Evolutionary conservation across 495 filamentous ascomycete genomes (phyloP).

Genomic region (Xylaria intraflava): DNA sequence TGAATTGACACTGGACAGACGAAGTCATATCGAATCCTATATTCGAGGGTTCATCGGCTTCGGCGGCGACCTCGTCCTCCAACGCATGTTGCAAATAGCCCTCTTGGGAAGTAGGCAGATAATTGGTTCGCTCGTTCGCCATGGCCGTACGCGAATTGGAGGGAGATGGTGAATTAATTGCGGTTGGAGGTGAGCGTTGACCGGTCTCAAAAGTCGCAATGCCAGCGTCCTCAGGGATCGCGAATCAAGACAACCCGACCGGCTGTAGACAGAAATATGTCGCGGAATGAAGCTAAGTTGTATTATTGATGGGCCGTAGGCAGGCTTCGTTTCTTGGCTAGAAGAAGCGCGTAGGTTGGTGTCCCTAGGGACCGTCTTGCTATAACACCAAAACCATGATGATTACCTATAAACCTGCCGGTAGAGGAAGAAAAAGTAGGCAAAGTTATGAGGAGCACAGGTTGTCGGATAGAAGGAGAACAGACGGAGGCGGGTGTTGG

Average conservation of each 20-base stretch:
- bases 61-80: constrained; percentile 35
- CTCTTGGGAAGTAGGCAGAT: constrained; percentile 32
- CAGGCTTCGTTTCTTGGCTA: constrained; percentile 23
- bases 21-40: constrained; percentile 17
- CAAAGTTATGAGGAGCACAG: background rate
- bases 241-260: background rate
- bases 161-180: constrained; percentile 4
- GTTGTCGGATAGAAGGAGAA: constrained; percentile 1
- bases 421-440: constrained; percentile 4
- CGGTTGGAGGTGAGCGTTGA: background rate
- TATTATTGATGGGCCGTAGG: constrained; percentile 15
- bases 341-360: constrained; percentile 26
- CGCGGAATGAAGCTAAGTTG: background rate
- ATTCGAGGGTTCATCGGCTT: constrained; percentile 32
- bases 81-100: constrained; percentile 36
- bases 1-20: constrained; percentile 28
- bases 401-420: background rate
- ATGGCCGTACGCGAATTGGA: constrained; percentile 17
- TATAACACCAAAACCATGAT: constrained; percentile 48
- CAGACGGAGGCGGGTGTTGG: constrained; percentile 1
- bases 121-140: constrained; percentile 34
- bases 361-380: constrained; percentile 53
- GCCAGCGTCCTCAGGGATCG: background rate
- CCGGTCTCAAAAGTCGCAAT: background rate
- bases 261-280: background rate